phyloP scores from a whole-genome alignment of 1,284 basidiomycete genomes.

The Trametes polyzona region DNA sequence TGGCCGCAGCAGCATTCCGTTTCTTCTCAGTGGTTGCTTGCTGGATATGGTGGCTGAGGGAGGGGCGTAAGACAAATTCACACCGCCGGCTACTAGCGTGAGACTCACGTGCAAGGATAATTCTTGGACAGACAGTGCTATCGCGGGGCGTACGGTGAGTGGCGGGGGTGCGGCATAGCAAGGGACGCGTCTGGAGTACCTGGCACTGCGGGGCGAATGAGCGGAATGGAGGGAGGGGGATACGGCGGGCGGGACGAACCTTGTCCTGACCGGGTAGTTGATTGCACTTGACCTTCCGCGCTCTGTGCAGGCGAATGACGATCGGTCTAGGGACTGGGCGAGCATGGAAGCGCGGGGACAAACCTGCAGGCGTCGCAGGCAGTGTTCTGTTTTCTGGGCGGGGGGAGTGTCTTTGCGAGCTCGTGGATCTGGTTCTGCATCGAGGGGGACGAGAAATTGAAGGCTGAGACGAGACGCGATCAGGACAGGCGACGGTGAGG shows the following conservation, averaged over 20 bases:
- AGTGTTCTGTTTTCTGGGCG: conserved; percentile 86
- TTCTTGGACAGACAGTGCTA: conserved; percentile 83
- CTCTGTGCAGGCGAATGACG: conserved; percentile 46
- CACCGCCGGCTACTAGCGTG: conserved; percentile 36
- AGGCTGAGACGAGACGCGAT: conserved; percentile 42
- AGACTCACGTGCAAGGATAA: conserved; percentile 76
- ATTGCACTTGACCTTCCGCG: conserved; percentile 84
- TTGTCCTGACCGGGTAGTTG: conserved; percentile 77
- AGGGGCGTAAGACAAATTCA: conserved; percentile 15
- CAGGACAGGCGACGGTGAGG: conserved; percentile 4
- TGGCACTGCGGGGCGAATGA: conserved; percentile 45
- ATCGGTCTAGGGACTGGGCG: conserved; percentile 12
- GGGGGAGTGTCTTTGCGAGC: conserved; percentile 72
- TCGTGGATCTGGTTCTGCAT: conserved; percentile 80
- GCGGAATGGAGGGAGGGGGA: background rate
- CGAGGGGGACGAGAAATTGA: conserved; percentile 61
- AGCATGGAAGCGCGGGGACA: conserved; percentile 16
- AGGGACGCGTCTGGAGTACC: conserved; percentile 42
- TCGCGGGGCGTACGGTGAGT: conserved; percentile 8
- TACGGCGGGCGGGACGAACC: conserved; percentile 46
- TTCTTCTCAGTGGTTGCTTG: conserved; percentile 84
- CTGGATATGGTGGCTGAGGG: conserved; percentile 71
- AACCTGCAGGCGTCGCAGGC: conserved; percentile 89
- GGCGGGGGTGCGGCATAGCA: background rate
- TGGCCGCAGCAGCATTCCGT: conserved; percentile 53